These are phyloP conservation scores for Dendrobium nobile DNA, from an alignment of 106 monocot species.

Conservation along the genomic window DNA sequence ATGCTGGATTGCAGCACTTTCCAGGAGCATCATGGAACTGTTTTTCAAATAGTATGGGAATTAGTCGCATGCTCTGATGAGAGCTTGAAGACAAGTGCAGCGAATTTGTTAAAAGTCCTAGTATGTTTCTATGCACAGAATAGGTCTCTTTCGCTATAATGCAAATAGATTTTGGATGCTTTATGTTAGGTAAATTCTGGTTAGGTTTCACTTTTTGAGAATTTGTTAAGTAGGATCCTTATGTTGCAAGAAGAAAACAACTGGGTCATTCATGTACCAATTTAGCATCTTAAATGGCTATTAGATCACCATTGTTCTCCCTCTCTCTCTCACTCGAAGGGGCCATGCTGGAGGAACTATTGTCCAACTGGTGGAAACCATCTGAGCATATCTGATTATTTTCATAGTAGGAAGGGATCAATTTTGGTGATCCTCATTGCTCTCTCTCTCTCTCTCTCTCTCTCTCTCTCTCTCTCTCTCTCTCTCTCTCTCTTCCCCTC, in stretches of 20 bases:
- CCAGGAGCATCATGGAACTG: conserved; percentile 71
- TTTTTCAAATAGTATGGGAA: conserved; percentile 93
- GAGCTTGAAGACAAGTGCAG: conserved; percentile 72
- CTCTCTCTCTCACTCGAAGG: not conserved
- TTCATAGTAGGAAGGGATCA: not conserved
- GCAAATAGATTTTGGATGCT: not conserved
- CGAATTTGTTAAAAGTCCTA: conserved; percentile 80
- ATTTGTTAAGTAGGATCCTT: not conserved
- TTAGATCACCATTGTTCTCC: not conserved
- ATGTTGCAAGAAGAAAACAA: not conserved
- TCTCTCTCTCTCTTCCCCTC: no score
- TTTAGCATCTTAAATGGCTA: conserved; percentile 2
- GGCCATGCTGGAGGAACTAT: not conserved
- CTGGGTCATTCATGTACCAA: not conserved
- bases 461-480: no score
- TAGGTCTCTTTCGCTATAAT: not conserved
- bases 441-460: no score
- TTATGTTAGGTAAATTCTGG: not conserved
- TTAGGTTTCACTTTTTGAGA: not conserved
- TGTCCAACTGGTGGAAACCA: not conserved
- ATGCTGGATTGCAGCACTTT: conserved; percentile 55
- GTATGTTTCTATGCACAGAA: conserved; percentile 34
- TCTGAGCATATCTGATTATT: not conserved
- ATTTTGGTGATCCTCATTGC: no score
- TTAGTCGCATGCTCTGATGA: conserved; percentile 90